phyloP scores from a whole-genome alignment of 1,139 yeast genomes.

The Saccharomyces hybrid region DNA sequence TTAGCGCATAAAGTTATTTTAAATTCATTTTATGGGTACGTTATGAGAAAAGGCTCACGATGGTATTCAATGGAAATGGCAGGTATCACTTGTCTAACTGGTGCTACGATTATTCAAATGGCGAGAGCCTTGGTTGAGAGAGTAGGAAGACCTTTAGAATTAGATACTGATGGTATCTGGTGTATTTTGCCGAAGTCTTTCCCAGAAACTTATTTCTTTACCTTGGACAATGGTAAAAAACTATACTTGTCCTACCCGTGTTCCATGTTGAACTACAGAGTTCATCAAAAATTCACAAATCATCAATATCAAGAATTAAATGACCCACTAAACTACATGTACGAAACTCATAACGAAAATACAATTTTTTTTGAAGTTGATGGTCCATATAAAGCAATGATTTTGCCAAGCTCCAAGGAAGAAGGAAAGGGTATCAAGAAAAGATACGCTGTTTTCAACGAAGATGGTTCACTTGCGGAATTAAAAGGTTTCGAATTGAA shows the following conservation, averaged over 20 bases:
- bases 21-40: conserved; percentile 96
- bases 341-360: conserved; percentile 78
- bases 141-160: conserved; percentile 88
- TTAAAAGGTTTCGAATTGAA: conserved; percentile 94
- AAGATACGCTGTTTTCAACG: conserved; percentile 93
- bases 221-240: conserved; percentile 69
- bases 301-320: conserved; percentile 86
- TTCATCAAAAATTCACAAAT: conserved; percentile 85
- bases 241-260: conserved; percentile 85
- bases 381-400: conserved; percentile 98
- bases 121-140: conserved; percentile 91
- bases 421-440: conserved; percentile 96
- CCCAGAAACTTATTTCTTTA: conserved; percentile 79
- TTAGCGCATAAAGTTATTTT: conserved; percentile 95
- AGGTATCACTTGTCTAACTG: conserved; percentile 95
- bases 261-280: conserved; percentile 90
- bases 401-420: conserved; percentile 93
- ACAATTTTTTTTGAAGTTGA: conserved; percentile 97
- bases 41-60: conserved; percentile 96
- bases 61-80: conserved; percentile 99
- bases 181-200: conserved; percentile 90
- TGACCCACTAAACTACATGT: conserved; percentile 60
- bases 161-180: conserved; percentile 99
- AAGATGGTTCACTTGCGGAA: conserved; percentile 91
- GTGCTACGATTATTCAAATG: conserved; percentile 96